Evolutionary conservation across 140 eudicot species (phyloP).

Genomic region (Stevia rebaudiana): DNA sequence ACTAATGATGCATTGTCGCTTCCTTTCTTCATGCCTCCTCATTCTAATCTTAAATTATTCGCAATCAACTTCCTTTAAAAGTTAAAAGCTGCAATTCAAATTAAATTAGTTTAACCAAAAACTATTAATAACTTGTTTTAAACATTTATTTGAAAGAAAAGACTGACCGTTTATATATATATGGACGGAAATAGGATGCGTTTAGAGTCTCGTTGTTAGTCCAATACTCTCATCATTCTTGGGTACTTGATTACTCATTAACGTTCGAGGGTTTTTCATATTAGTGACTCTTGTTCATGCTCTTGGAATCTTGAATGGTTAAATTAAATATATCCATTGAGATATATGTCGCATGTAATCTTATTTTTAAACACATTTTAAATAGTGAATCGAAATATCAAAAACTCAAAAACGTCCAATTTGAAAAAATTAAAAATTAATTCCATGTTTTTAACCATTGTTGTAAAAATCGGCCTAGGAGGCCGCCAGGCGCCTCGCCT

Average conservation of each 20-base stretch:
- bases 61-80: neutral
- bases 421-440: too few relatives aligned
- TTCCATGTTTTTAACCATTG: too few relatives aligned
- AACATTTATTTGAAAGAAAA: neutral
- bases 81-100: neutral
- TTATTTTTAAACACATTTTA: too few relatives aligned
- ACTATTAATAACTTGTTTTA: neutral
- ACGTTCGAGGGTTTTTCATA: too few relatives aligned
- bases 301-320: too few relatives aligned
- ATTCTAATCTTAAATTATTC: neutral
- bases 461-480: too few relatives aligned
- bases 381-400: too few relatives aligned
- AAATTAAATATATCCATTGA: too few relatives aligned
- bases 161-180: neutral
- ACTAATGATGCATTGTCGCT: conserved; percentile 29
- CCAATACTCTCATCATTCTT: neutral
- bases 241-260: neutral
- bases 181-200: neutral
- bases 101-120: neutral
- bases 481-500: too few relatives aligned
- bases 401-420: too few relatives aligned
- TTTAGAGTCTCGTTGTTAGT: neutral
- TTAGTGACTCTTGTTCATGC: too few relatives aligned
- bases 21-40: conserved; percentile 17
- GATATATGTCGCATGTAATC: too few relatives aligned